Conservation (phyloP, 441 rosid species). For the Daphne laureola region DNA sequence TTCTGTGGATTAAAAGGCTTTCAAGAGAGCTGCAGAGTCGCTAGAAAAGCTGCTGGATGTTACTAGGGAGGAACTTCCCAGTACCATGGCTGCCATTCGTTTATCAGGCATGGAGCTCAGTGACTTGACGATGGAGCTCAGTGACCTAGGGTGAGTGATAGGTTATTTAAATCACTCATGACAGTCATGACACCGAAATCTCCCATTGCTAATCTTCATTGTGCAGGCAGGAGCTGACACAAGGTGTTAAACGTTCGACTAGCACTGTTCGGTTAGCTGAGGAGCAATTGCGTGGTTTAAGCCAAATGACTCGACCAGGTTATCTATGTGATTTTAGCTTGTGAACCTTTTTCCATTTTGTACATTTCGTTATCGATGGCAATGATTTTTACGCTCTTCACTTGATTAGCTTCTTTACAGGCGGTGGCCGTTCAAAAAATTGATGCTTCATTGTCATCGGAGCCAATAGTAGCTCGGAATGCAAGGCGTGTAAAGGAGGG, state of each 20-base stretch:
- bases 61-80: conserved; percentile 81
- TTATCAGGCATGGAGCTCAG: conserved; percentile 92
- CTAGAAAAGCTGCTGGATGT: conserved; percentile 78
- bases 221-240: conserved; percentile 71
- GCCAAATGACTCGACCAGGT: conserved; percentile 54
- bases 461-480: conserved; percentile 47
- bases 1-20: conserved; percentile 32
- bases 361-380: conserved; percentile 7
- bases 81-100: conserved; percentile 85
- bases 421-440: conserved; percentile 27
- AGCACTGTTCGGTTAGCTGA: conserved; percentile 75
- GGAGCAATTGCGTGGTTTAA: conserved; percentile 59
- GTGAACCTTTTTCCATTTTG: neutral
- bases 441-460: conserved; percentile 18
- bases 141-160: conserved; percentile 65
- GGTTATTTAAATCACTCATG: neutral
- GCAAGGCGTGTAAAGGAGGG: conserved; percentile 57
- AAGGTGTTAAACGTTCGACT: conserved; percentile 75
- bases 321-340: conserved; percentile 7
- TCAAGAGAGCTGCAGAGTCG: conserved; percentile 82
- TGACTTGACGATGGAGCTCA: conserved; percentile 85
- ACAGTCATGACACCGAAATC: neutral
- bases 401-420: conserved; percentile 79
- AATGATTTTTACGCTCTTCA: conserved; percentile 39
- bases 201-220: neutral